Base-by-base conservation (phyloP, 805 yeast species). In the Brettanomyces custersianus region DNA sequence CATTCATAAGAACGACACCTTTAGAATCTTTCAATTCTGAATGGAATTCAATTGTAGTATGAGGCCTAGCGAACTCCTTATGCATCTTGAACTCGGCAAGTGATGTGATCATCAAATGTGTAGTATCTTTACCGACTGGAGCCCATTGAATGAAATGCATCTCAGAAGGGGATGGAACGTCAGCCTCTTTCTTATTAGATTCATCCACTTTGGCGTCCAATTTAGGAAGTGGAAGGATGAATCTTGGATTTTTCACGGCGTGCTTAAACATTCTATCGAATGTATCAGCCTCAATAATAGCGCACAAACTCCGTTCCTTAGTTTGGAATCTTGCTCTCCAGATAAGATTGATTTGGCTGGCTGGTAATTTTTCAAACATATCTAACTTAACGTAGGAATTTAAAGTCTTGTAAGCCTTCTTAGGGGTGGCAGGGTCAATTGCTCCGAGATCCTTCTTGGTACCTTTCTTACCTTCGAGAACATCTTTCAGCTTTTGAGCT, bases 111-210 rank as follows among this genome's bases (percentile, higher is more conserved):
- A 92, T 70, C 53, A 94, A 85, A 60, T 92, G 96, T 1, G 84
- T 67, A 2, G 96, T 88, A 29, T 75, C 48, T 12, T 83, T 79
- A 1, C 90, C 95, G 11, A 81, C 88, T 55, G 86, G 84, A 15
- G 76, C 68, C 98, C 98, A 92, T 61, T 92, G 97, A 17, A 88
- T 75, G 55, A 81, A 86, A 53, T 92, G 96, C 61, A 92, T 69
- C 60, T 92, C 98, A 50, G 40, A 77, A 29, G 61, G 61, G 4
- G 59, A 57, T 2, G 44, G 47, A 11, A 55, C 38, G 12, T 40
- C 42, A 3, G 61, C 62, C n/a, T 31, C 3, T 11, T 52, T 58
- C 2, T 44, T 47, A 7, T 57, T 46, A 3, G 29, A 39, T 3
- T 34, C 33, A 4, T 66, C 70, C 5, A 56, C 54, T 11, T 60